Evolutionary conservation across 345 rosid species (phyloP).

Genomic region (Eucalyptus marginata): DNA sequence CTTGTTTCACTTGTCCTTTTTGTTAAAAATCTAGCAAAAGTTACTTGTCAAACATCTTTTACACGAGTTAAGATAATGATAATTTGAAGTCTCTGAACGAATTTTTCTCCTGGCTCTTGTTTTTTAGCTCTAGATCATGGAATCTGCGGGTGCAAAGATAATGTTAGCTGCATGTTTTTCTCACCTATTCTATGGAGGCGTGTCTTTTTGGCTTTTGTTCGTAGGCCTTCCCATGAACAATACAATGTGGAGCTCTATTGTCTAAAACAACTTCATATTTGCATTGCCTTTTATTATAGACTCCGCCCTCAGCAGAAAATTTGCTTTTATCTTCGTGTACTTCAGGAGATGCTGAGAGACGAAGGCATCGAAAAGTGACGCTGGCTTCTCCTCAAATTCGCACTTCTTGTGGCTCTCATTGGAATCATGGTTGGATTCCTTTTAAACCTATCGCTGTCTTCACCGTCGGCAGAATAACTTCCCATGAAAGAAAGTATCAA

Average conservation of each 20-base stretch:
- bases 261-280: background rate
- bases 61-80: background rate
- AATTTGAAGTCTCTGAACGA: background rate
- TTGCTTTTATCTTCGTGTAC: background rate
- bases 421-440: slow-evolving; percentile 75
- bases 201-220: background rate
- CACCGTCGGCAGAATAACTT: slow-evolving; percentile 6
- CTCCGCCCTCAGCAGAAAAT: background rate
- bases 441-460: slow-evolving; percentile 54
- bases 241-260: background rate
- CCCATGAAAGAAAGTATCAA: background rate
- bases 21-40: background rate
- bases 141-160: background rate
- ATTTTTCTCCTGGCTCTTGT: background rate
- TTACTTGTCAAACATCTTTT: background rate
- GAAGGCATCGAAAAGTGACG: slow-evolving; percentile 33
- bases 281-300: background rate
- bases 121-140: background rate
- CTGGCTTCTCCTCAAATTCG: slow-evolving; percentile 67
- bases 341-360: slow-evolving; percentile 67
- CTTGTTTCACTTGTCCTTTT: background rate
- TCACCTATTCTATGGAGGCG: background rate
- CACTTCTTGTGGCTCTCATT: slow-evolving; percentile 63
- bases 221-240: background rate
- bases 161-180: background rate